phyloP scores from a whole-genome alignment of 2,329 filamentous ascomycete species.

The Sclerotinia glacialis region DNA sequence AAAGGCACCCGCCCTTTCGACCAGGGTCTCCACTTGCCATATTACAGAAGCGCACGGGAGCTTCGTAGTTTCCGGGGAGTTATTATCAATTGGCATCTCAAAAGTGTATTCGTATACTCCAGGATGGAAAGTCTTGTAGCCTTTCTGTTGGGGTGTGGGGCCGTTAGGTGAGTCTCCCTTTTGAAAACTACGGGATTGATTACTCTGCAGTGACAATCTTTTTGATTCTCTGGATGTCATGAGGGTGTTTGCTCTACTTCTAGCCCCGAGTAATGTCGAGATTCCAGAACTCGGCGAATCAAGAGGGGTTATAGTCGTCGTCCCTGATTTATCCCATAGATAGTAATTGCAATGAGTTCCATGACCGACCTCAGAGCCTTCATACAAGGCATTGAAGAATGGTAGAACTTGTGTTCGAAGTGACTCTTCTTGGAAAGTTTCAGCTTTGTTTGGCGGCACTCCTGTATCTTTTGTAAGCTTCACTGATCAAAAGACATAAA shows the following conservation, averaged over 20 bases:
- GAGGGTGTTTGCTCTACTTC: constrained; percentile 34
- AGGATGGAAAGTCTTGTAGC: constrained; percentile 64
- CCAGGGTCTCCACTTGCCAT: constrained; percentile 66
- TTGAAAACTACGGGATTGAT: constrained; percentile 65
- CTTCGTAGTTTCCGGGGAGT: constrained; percentile 68
- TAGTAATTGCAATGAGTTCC: constrained; percentile 61
- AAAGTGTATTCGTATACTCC: constrained; percentile 55
- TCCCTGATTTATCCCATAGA: constrained; percentile 35
- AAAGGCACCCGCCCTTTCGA: constrained; percentile 70
- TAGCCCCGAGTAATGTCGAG: constrained; percentile 28
- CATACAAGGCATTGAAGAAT: constrained; percentile 80
- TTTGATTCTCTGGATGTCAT: constrained; percentile 43
- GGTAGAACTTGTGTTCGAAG: constrained; percentile 85
- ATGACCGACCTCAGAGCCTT: constrained; percentile 56
- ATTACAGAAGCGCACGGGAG: constrained; percentile 68
- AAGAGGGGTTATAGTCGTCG: constrained; percentile 34
- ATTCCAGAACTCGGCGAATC: constrained; percentile 30
- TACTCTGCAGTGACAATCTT: constrained; percentile 60
- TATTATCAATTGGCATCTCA: constrained; percentile 78
- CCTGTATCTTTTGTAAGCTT: constrained; percentile 45
- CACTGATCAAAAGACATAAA: background rate
- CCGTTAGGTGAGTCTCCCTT: constrained; percentile 58
- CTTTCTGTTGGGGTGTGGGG: constrained; percentile 58
- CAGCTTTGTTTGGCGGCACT: constrained; percentile 81
- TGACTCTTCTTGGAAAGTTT: constrained; percentile 79